Base-by-base conservation (phyloP, 805 yeast genomes). In the Clavispora carvajalis region DNA sequence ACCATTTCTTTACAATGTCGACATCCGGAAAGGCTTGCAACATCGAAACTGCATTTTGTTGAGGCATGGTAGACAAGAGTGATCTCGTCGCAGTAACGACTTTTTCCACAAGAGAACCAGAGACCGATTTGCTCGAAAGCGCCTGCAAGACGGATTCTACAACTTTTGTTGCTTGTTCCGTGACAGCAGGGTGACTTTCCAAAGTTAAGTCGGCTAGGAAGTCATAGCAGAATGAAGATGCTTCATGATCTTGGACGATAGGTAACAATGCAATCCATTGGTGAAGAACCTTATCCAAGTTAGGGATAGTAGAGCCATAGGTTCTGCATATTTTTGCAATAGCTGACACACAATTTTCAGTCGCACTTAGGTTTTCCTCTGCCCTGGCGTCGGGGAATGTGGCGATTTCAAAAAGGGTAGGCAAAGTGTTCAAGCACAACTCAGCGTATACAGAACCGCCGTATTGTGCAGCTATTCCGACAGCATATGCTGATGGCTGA, bases 221-320 rank as follows among this genome's bases (percentile, higher is more conserved):
- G 51, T 74, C 71, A 65, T 88, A 93, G 15, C 87, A 80, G 60
- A 74, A 87, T 12, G 88, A 80, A 4, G 97, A 97, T 4, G 95
- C 95, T 50, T 85, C 93, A 31, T 80, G 84, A 59, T 93, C 97
- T 51, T 79, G 84, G 17, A 80, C 63, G 31, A 91, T 76, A 17
- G 98, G 99, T 49, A 93, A 75, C 9, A 87, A 74, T 46, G 74
- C 73, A 39, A 93, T 67, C 98, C 98, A 93, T 45, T 76, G 82
- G 22, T 71, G 74, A 36, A 86, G 67, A 19, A 85, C 76, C 19
- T 74, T 69, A 47, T 83, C 78, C 42, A 79, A 63, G 55, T 80
- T 77, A 22, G 89, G 81, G 37, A 86, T 69, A 4, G 66, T 46
- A 5, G 72, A 53, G n/a, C 82, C 80, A 52, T 73, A 80, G 12